Evolutionary conservation across 495 filamentous ascomycete genomes (phyloP).

Genomic region (Aspergillus carlsbadensis): DNA sequence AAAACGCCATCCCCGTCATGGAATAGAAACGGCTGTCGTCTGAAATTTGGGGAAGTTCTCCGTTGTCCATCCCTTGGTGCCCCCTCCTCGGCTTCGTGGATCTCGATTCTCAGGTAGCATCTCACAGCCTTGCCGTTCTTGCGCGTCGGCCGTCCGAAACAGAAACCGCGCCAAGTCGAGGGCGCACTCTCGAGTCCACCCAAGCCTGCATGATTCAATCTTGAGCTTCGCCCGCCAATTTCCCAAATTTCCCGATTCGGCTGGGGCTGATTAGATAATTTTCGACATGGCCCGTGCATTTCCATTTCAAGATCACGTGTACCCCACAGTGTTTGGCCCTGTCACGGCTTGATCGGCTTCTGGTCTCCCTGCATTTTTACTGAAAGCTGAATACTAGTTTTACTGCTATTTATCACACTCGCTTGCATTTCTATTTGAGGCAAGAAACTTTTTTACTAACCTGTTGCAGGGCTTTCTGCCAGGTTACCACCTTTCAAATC

Average conservation of each 20-base stretch:
- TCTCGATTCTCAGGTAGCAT: background rate
- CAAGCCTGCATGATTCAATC: constrained; percentile 2
- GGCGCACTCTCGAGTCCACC: background rate
- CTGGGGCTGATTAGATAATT: constrained; percentile 17
- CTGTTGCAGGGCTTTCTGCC: constrained; percentile 22
- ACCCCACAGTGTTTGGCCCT: constrained; percentile 18
- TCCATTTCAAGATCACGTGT: constrained; percentile 25
- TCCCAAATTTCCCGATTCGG: constrained; percentile 12
- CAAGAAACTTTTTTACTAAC: constrained; percentile 13
- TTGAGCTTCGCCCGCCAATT: constrained; percentile 6
- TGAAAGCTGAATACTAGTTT: background rate
- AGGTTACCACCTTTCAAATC: constrained; percentile 15
- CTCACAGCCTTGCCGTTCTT: background rate
- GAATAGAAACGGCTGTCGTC: background rate
- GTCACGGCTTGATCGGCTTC: background rate
- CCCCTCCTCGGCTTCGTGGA: background rate
- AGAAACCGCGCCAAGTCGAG: constrained; percentile 20
- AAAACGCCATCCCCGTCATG: constrained; percentile 1
- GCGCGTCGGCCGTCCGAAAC: constrained; percentile 21
- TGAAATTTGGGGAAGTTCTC: background rate
- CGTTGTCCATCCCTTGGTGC: background rate
- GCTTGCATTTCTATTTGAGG: background rate
- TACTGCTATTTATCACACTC: background rate
- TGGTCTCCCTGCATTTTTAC: background rate
- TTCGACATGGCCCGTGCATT: constrained; percentile 23